Evolutionary conservation across 768 basidiomycete genomes (phyloP), one percentile per base, ranked within the genome.

Genomic region (Trametes cinnabarina): DNA sequence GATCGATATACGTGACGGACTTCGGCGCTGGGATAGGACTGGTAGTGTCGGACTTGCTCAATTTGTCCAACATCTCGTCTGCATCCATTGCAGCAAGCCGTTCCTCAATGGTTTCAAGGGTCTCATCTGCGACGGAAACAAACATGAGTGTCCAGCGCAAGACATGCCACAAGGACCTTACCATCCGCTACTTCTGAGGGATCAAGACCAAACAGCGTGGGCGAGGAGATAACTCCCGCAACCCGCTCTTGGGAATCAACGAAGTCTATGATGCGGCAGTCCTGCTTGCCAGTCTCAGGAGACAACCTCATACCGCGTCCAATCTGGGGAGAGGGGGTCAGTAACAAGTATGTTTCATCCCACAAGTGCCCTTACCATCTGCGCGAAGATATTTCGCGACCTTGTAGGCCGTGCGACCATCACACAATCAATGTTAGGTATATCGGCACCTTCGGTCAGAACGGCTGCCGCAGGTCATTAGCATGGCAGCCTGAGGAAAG

Each of bases 341-440:
- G n/a, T 17, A 47, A 7, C 12, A 37, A 12, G 9, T 5, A 17
- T 19, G 14, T 23, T 41, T 34, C 1, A 9, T 3, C 9, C 14
- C 2, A 32, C 12, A 12, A 32, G 12, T 56, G 34, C 11, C 17
- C 12, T 32, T 56, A 92, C 93, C 93, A 98, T 97, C 66, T 98
- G 95, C 17, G 91, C 84, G 67, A 94, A 93, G 11, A 96, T 72
- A 68, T 96, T 98, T 32, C 85, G 80, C 12, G 94, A 96, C 23
- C 89, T 81, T 2, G 95, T 98, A 17, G 95, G 95, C 19, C 92
- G 80, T 15, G 90, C 93, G 19, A 98, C 75, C 32, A 98, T 70
- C 9, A 98, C 81, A 61, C 94, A 97, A 66, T 98, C 95, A 53
- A 97, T 89, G 58, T 91, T 92, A 2, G 95, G 95, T 50, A 98